Evolutionary conservation across 768 basidiomycete species (phyloP).

Genomic region (Filobasidium floriforme): DNA sequence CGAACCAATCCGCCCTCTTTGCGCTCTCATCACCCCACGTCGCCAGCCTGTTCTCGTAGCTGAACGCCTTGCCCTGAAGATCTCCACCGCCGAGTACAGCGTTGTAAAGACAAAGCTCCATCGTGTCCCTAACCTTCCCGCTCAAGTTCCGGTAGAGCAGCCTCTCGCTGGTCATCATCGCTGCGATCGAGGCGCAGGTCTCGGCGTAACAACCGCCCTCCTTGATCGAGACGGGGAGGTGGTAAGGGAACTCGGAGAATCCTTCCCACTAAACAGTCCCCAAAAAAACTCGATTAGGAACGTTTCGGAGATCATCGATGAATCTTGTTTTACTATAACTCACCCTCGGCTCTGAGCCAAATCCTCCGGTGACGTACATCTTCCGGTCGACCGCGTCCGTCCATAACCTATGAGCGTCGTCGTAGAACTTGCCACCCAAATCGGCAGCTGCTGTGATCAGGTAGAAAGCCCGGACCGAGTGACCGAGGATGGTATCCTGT

Average conservation of each 20-base stretch:
- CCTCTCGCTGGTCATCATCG: conserved; percentile 34
- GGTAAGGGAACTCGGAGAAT: conserved; percentile 25
- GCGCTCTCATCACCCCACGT: conserved; percentile 29
- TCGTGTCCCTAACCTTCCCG: conserved; percentile 27
- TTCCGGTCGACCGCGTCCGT: conserved; percentile 29
- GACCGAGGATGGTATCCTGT: conserved; percentile 30
- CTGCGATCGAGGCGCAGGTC: conserved; percentile 33
- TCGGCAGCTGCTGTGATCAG: conserved; percentile 32
- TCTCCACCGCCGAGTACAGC: conserved; percentile 30
- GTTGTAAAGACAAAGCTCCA: conserved; percentile 31
- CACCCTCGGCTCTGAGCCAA: conserved; percentile 31
- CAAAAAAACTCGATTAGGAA: conserved; percentile 3
- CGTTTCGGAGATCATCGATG: too few relatives aligned
- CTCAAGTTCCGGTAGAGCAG: conserved; percentile 27
- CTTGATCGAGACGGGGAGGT: conserved; percentile 29
- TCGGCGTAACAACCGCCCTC: conserved; percentile 35
- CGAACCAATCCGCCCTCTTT: conserved; percentile 30
- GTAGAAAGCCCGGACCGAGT: conserved; percentile 35
- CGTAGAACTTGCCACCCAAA: conserved; percentile 27
- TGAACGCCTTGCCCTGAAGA: conserved; percentile 29
- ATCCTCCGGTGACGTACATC: conserved; percentile 35
- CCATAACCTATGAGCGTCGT: conserved; percentile 29
- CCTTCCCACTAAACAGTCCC: conserved; percentile 33
- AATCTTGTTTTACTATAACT: conserved; percentile 5
- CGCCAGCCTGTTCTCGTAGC: conserved; percentile 32